Evolutionary conservation across 78 protist species (phyloP).

Genomic region (Speleostelium caveatum): DNA sequence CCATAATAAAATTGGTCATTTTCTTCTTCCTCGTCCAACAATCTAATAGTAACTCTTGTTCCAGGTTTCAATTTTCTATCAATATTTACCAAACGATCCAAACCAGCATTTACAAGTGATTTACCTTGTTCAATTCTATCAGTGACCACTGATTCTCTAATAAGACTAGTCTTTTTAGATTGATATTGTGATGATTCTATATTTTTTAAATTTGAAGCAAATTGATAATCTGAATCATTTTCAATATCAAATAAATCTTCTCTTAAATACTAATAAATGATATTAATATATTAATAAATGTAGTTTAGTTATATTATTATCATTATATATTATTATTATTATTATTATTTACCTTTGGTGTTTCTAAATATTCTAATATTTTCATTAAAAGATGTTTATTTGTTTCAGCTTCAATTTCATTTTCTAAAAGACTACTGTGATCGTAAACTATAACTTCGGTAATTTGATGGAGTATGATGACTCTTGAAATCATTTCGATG

Average conservation of each 20-base stretch:
- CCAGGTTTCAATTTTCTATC: conserved; percentile 35
- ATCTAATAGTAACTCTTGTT: conserved; percentile 33
- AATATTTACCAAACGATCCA: conserved; percentile 7
- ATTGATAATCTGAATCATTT: conserved; percentile 22
- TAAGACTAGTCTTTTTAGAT: neutral
- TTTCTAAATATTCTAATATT: conserved; percentile 50
- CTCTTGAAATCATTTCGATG: conserved; percentile 65
- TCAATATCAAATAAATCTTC: conserved; percentile 18
- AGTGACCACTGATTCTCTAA: conserved; percentile 37
- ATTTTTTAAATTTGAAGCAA: conserved; percentile 32
- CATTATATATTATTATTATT: neutral
- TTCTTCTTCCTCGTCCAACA: neutral
- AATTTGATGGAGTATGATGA: conserved; percentile 4
- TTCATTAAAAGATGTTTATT: conserved; percentile 19
- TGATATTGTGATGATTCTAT: conserved; percentile 12
- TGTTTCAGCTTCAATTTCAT: neutral
- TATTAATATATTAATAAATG: neutral
- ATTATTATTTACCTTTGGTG: conserved; percentile 1
- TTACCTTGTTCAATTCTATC: neutral
- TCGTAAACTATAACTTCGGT: conserved; percentile 48
- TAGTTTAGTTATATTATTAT: no score
- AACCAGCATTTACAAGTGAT: conserved; percentile 45
- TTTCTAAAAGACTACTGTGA: neutral
- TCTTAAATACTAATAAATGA: conserved; percentile 3
- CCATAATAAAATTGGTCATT: neutral